Evolutionary conservation across 176 grass and related monocot genomes (phyloP), one percentile per base, ranked within the genome.

Genomic region (Elymus sibiricus): DNA sequence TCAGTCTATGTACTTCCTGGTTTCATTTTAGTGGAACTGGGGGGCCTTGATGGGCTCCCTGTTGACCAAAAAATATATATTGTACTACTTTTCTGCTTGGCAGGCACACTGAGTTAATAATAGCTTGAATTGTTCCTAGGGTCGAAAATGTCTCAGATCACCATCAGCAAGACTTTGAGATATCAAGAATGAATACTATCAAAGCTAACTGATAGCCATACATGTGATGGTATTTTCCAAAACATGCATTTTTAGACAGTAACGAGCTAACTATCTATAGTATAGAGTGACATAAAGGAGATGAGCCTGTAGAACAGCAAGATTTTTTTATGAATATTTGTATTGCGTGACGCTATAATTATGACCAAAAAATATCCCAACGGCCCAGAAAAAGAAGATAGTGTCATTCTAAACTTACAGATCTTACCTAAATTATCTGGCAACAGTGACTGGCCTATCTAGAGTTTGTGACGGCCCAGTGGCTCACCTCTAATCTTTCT

Each of bases 401-500:
- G 22, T 16, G 16, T 5, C 37, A 70, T 31, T 63, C 37, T 29
- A 84, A 64, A 53, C 21, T 55, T 37, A 49, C 7, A 46, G 34
- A 43, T 74, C 31, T 49, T 25, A 56, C 53, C 70, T 65, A 16
- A 81, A 17, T 44, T 44, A 68, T 76, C 24, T 64, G 25, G 71
- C 32, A 55, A 26, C 55, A 76, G 14, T 56, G 32, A 28, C 66
- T 67, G 44, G 21, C 27, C 15, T 35, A 79, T 79, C 64, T 85
- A 47, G 5, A 86, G 56, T 51, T 63, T 53, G 62, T 53, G 29
- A 55, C n/a, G 26, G 29, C 44, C 67, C 19, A 40, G 46, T 70
- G 28, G 27, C 39, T 87, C 44, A 77, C 70, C 69, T 88, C 77
- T 11, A 55, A 81, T 29, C 16, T 76, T n/a, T 46, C 22, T 61